phyloP scores from a whole-genome alignment of 75 land plant species.

The Selaginella tamariscina region DNA sequence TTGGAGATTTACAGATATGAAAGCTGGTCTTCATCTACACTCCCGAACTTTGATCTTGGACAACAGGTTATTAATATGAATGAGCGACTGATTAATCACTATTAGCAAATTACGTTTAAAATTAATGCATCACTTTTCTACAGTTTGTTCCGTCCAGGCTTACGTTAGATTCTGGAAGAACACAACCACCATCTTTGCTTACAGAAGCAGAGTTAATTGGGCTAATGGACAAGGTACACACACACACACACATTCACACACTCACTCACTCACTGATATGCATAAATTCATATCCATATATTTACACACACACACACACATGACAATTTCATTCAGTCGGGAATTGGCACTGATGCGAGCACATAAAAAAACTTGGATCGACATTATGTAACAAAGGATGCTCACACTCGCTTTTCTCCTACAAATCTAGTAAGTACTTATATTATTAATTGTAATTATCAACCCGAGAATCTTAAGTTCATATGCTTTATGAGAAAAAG shows the following conservation, averaged over 20 bases:
- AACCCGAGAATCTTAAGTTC: not conserved
- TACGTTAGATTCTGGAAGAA: conserved; percentile 76
- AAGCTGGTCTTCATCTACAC: conserved; percentile 73
- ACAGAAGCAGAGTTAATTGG: conserved; percentile 90
- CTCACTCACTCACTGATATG: no score
- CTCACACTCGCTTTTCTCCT: conserved; percentile 79
- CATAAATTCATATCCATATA: no score
- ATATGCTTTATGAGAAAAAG: no score
- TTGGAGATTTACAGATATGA: conserved; percentile 85
- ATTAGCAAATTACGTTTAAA: not conserved
- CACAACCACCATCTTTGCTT: conserved; percentile 83
- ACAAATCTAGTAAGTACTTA: conserved; percentile 63
- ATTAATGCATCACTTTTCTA: no score
- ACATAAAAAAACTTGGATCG: conserved; percentile 91
- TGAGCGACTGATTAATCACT: not conserved
- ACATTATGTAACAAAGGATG: conserved; percentile 80
- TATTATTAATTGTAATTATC: not conserved
- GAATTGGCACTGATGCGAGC: conserved; percentile 99
- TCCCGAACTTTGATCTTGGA: conserved; percentile 60
- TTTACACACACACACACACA: no score
- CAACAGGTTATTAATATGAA: conserved; percentile 47
- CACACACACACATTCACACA: not conserved
- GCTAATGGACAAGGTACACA: conserved; percentile 82
- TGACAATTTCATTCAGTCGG: conserved; percentile 39
- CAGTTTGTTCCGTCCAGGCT: conserved; percentile 76